Percentiles rank a stretch among this genome's conserved stretches.
Evolutionary conservation across 352 stramenopile species (phyloP).

Genomic region (Phytophthora podocarpi): DNA sequence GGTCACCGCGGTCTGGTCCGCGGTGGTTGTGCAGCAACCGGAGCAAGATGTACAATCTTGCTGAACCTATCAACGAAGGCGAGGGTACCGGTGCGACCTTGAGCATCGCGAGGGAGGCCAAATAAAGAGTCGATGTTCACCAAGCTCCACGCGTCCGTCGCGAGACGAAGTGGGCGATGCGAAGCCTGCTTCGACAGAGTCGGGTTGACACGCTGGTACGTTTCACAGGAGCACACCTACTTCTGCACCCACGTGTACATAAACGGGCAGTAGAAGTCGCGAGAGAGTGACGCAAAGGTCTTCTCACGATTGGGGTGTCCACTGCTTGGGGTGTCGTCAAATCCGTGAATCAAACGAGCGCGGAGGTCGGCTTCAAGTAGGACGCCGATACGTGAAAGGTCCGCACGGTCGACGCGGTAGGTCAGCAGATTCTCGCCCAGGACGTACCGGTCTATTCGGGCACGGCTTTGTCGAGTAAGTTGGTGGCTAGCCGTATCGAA

Average conservation of each 20-base stretch:
- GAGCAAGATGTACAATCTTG: slow-evolving; percentile 34
- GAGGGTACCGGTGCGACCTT: background rate
- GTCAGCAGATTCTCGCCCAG: slow-evolving; percentile 10
- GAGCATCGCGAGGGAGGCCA: slow-evolving; percentile 3
- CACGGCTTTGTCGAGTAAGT: too few species aligned
- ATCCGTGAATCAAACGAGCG: too few species aligned
- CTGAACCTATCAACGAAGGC: slow-evolving; percentile 39
- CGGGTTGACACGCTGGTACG: too few species aligned
- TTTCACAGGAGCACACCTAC: slow-evolving; percentile 32
- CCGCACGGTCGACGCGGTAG: background rate
- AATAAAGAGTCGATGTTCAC: slow-evolving; percentile 37
- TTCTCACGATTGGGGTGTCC: slow-evolving; percentile 36
- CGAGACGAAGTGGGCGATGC: slow-evolving; percentile 6
- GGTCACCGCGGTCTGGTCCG: background rate
- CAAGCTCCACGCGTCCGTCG: background rate
- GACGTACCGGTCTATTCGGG: background rate
- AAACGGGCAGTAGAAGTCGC: slow-evolving; percentile 27
- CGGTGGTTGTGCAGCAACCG: background rate
- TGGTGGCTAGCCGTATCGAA: background rate
- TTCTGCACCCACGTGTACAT: slow-evolving; percentile 40
- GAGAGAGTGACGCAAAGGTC: slow-evolving; percentile 21
- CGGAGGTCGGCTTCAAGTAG: too few species aligned
- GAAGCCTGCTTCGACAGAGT: background rate
- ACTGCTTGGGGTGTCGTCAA: background rate
- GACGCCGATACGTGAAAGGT: slow-evolving; percentile 11